phyloP scores from a whole-genome alignment of 768 basidiomycete species.

The Trametes maxima region DNA sequence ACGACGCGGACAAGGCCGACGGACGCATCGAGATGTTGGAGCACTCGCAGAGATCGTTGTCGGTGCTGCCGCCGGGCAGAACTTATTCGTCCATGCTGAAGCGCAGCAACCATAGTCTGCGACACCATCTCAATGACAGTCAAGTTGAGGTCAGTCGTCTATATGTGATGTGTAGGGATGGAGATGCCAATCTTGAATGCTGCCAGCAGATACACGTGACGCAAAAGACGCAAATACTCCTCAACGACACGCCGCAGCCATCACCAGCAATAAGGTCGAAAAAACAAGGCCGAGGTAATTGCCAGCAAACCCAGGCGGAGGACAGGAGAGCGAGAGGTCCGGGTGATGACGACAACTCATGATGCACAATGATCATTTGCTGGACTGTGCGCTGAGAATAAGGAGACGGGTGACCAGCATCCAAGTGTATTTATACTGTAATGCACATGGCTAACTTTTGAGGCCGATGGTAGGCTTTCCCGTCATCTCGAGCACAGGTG shows the following conservation, averaged over 20 bases:
- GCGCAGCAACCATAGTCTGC: slow-evolving; percentile 13
- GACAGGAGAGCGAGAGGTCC: no score
- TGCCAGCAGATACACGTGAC: slow-evolving; percentile 6
- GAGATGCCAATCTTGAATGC: background rate
- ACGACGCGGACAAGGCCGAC: background rate
- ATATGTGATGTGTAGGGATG: background rate
- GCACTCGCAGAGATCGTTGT: background rate
- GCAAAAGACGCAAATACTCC: slow-evolving; percentile 4
- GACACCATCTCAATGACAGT: slow-evolving; percentile 7
- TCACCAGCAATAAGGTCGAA: no score
- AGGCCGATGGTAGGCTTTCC: no score
- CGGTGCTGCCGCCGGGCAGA: background rate
- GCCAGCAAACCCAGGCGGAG: no score
- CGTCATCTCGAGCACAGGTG: no score
- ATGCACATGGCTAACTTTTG: no score
- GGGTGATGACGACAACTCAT: background rate
- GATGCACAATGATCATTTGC: background rate
- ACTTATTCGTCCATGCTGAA: slow-evolving; percentile 10
- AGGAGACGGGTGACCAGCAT: no score
- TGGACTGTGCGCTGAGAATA: background rate
- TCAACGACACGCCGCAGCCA: slow-evolving; percentile 2
- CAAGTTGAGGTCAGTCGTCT: background rate
- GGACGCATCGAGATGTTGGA: slow-evolving; percentile 8
- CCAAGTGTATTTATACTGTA: no score
- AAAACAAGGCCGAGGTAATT: no score